A percentile compares a stretch with the other conserved stretches of the same genome.
Conservation (phyloP, 2,329 filamentous ascomycete species). For the Fusarium nodosum region DNA sequence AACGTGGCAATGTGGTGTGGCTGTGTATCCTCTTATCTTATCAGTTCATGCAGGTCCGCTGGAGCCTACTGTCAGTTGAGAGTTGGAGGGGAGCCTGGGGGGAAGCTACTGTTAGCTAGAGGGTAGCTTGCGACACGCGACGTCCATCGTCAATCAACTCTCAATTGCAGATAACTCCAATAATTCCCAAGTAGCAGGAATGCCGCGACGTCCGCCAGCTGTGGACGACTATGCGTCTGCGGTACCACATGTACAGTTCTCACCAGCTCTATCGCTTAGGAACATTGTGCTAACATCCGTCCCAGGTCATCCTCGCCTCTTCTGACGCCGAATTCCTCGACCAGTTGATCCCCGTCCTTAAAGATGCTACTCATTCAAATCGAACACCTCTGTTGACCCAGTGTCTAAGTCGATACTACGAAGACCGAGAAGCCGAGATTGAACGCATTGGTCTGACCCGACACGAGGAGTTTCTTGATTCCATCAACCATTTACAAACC, state of each 20-base stretch:
- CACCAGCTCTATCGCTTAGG: constrained; percentile 29
- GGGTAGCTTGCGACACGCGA: constrained; percentile 41
- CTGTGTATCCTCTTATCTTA: constrained; percentile 1
- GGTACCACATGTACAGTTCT: constrained; percentile 59
- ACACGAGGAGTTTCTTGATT: constrained; percentile 95
- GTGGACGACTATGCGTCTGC: constrained; percentile 63
- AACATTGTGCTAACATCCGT: constrained; percentile 24
- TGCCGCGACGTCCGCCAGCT: constrained; percentile 62
- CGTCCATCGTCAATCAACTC: constrained; percentile 26
- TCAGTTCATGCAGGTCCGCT: neutral
- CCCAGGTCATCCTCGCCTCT: constrained; percentile 89
- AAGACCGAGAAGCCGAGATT: constrained; percentile 90
- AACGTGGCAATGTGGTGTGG: neutral
- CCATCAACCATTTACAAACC: constrained; percentile 92
- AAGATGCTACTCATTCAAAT: constrained; percentile 85
- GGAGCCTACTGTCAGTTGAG: constrained; percentile 17
- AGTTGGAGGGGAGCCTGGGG: constrained; percentile 11
- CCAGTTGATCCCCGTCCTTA: constrained; percentile 92
- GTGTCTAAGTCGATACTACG: constrained; percentile 78
- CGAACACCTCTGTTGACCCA: constrained; percentile 80
- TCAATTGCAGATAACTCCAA: constrained; percentile 24
- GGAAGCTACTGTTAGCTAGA: constrained; percentile 17
- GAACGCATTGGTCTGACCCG: constrained; percentile 95
- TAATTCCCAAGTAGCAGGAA: constrained; percentile 46
- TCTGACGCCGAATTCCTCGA: constrained; percentile 96